These are phyloP conservation scores for Polygonum aviculare DNA, from an alignment of 148 eudicot species.

Conservation along the genomic window DNA sequence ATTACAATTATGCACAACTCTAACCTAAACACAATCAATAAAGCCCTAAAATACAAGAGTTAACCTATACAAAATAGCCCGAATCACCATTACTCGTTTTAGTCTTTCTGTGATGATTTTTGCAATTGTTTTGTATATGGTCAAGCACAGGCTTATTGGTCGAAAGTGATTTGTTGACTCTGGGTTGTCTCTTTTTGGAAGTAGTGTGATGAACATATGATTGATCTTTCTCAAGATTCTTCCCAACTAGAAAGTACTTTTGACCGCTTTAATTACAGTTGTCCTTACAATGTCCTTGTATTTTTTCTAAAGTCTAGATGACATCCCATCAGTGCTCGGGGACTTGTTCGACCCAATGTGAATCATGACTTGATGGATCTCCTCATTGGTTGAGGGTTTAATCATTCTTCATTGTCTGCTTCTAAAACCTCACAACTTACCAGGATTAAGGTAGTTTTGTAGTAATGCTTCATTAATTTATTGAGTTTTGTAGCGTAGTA, in stretches of 20 bases:
- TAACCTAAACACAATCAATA: no score
- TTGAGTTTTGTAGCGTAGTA: no score
- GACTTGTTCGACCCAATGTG: not conserved
- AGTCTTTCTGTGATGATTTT: not conserved
- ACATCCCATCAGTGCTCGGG: not conserved
- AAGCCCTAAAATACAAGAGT: no score
- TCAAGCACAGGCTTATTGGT: not conserved
- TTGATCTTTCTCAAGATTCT: no score
- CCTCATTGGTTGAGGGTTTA: not conserved
- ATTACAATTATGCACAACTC: no score
- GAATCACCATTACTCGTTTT: no score
- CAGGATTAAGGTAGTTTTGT: no score
- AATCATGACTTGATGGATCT: not conserved
- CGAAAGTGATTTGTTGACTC: no score
- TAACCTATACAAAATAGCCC: no score
- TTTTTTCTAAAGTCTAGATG: not conserved
- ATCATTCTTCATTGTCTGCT: not conserved
- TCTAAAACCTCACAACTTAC: no score
- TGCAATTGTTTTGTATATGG: not conserved
- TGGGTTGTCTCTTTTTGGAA: not conserved
- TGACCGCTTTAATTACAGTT: not conserved
- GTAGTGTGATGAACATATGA: not conserved
- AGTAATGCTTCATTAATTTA: no score
- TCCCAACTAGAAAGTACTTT: not conserved
- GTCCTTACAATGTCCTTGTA: not conserved